phyloP scores from a whole-genome alignment of 202 grass and related monocot genomes.

The Schoenoplectus tabernaemontani region DNA sequence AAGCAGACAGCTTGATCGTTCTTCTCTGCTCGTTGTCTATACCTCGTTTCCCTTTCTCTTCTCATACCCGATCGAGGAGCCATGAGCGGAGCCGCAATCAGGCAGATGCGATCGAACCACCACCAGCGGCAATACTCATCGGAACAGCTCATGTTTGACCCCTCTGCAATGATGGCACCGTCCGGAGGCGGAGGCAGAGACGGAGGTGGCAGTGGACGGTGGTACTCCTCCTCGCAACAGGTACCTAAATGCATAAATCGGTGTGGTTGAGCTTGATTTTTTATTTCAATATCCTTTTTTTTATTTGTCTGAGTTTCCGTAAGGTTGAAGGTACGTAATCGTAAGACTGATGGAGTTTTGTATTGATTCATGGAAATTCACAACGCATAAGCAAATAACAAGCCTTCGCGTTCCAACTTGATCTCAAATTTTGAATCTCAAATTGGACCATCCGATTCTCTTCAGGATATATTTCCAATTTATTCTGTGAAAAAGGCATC shows the following conservation, averaged over 20 bases:
- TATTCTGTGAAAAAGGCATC: not conserved
- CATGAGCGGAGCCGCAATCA: slow-evolving; percentile 24
- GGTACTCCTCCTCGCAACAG: slow-evolving; percentile 29
- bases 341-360: not conserved
- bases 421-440: slow-evolving; percentile 16
- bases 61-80: not conserved
- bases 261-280: not conserved
- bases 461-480: not conserved
- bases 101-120: slow-evolving; percentile 19
- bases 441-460: not conserved
- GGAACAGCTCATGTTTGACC: slow-evolving; percentile 23
- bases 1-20: slow-evolving; percentile 26
- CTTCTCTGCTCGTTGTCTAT: not conserved
- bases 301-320: not conserved
- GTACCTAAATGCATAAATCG: not conserved
- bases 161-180: not conserved
- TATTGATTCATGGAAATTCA: slow-evolving; percentile 7
- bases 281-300: no score
- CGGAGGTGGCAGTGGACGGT: slow-evolving; percentile 1
- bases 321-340: no score
- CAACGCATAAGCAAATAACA: not conserved
- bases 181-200: slow-evolving; percentile 23
- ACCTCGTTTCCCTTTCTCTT: no score
- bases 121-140: slow-evolving; percentile 24
- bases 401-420: not conserved